A percentile compares a stretch with the other conserved stretches of the same genome.
Conservation (phyloP, 2,329 filamentous ascomycete genomes). For the Talaromyces sp. region DNA sequence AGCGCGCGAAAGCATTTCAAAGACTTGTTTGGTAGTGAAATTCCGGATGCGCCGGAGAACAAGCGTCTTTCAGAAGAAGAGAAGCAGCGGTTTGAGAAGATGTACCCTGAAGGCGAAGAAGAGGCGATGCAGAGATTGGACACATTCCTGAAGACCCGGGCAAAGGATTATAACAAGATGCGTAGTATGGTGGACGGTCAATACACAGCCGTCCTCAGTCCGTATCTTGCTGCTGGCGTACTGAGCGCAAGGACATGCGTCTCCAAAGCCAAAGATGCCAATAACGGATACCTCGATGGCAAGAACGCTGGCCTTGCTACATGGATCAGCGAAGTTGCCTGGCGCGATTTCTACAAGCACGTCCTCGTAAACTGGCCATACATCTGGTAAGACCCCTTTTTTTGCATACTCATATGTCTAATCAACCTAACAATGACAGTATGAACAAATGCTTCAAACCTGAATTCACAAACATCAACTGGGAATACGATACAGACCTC, state of each 20-base stretch:
- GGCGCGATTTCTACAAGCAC: constrained; percentile 86
- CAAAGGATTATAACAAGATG: constrained; percentile 58
- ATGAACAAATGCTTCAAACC: constrained; percentile 80
- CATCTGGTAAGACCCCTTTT: constrained; percentile 34
- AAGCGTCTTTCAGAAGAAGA: constrained; percentile 62
- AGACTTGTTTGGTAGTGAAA: constrained; percentile 56
- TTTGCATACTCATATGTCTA: constrained; percentile 11
- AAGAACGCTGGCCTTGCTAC: constrained; percentile 63
- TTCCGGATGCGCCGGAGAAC: constrained; percentile 61
- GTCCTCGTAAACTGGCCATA: constrained; percentile 84
- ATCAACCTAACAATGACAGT: constrained; percentile 27
- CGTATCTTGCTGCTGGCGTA: constrained; percentile 68
- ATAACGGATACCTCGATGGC: constrained; percentile 61
- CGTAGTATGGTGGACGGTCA: constrained; percentile 64
- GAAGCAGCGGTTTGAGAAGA: constrained; percentile 51
- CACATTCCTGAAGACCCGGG: constrained; percentile 65
- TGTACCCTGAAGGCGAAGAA: constrained; percentile 75
- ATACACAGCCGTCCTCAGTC: constrained; percentile 66
- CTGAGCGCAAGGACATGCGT: constrained; percentile 66
- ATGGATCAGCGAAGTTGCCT: constrained; percentile 81
- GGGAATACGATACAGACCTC: constrained; percentile 69
- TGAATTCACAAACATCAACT: constrained; percentile 75
- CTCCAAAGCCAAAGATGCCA: constrained; percentile 58
- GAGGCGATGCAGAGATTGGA: constrained; percentile 63
- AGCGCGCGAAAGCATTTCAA: constrained; percentile 48